phyloP scores from a whole-genome alignment of 2,329 filamentous ascomycete species.

The Parastagonospora avenae region DNA sequence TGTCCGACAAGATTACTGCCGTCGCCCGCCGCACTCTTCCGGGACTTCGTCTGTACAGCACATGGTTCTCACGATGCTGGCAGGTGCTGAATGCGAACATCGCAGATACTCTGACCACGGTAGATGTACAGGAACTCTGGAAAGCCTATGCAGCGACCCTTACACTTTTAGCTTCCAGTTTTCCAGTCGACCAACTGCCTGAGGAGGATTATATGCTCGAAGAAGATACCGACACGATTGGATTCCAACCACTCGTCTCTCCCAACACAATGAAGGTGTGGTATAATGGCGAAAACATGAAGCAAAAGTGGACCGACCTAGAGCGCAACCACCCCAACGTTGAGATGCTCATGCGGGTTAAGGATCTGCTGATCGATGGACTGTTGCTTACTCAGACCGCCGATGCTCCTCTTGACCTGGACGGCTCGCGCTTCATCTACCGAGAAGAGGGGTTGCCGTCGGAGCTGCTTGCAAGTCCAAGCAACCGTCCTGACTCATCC shows the following conservation, averaged over 20 bases:
- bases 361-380: slow-evolving; percentile 67
- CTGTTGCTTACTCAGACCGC: slow-evolving; percentile 60
- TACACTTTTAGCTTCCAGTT: slow-evolving; percentile 63
- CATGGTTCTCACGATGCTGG: slow-evolving; percentile 66
- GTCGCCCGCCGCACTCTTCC: slow-evolving; percentile 67
- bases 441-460: slow-evolving; percentile 59
- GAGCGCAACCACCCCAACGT: slow-evolving; percentile 62
- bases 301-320: slow-evolving; percentile 60
- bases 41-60: slow-evolving; percentile 69
- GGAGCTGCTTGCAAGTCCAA: slow-evolving; percentile 55
- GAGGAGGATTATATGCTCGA: slow-evolving; percentile 67
- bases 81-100: slow-evolving; percentile 59
- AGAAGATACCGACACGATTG: slow-evolving; percentile 70
- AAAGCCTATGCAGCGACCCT: slow-evolving; percentile 67
- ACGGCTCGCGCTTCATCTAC: slow-evolving; percentile 58
- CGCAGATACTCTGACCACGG: slow-evolving; percentile 59
- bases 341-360: slow-evolving; percentile 70
- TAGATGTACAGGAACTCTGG: slow-evolving; percentile 67
- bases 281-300: slow-evolving; percentile 54
- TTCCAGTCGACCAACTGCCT: slow-evolving; percentile 62
- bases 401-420: slow-evolving; percentile 55
- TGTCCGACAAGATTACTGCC: slow-evolving; percentile 60
- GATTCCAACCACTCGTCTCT: slow-evolving; percentile 65
- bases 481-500: slow-evolving; percentile 46
- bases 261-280: slow-evolving; percentile 59